Evolutionary conservation across 495 filamentous ascomycete species (phyloP), one percentile per base, ranked within the genome.

Genomic region (Daldinia concentrica): DNA sequence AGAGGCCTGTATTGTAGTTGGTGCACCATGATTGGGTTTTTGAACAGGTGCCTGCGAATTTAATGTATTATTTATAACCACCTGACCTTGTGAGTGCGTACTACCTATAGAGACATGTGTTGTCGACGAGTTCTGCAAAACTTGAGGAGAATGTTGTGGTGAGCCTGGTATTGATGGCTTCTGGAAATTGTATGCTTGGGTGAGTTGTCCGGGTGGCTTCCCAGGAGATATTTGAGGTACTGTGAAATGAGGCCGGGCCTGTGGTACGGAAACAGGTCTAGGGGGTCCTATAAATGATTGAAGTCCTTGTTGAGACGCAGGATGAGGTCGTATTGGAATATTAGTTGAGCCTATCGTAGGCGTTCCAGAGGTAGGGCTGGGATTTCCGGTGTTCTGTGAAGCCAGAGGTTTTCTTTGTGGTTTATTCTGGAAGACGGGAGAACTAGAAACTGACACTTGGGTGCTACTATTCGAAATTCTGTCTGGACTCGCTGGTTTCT

Each of bases 401-500:
- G 43, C 60, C 19, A 68, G 29, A 12, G 70, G 70, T 9, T 66
- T 68, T 11, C 41, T 57, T 15, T 17, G 11, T 7, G 50, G 36
- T 51, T 68, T 68, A 7, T 58, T 64, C 26, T 57, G 64, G n/a
- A 27, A 34, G 32, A 12, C 56, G 26, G 62, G 15, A 7, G 59
- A 61, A n/a, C 19, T 57, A 15, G 24, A 0, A 0, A 15, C 59
- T 43, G 41, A 36, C n/a, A 26, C 39, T 8, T 65, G 71, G 22
- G 50, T 5, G 27, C 19, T 22, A 14, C n/a, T 59, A 36, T 56
- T 26, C 8, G 55, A 27, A 8, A 15, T 34, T 1, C 50, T 51
- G 43, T 64, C 57, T 41, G 65, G 70, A 22, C 60, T 73, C 27
- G 61, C 36, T 68, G 64, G 70, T 30, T 62, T 68, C 39, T 56